Percentiles rank a stretch among this genome's conserved stretches.
Evolutionary conservation across 23 red algal genomes (phyloP).

Genomic region (Cyanidium caldarium): DNA sequence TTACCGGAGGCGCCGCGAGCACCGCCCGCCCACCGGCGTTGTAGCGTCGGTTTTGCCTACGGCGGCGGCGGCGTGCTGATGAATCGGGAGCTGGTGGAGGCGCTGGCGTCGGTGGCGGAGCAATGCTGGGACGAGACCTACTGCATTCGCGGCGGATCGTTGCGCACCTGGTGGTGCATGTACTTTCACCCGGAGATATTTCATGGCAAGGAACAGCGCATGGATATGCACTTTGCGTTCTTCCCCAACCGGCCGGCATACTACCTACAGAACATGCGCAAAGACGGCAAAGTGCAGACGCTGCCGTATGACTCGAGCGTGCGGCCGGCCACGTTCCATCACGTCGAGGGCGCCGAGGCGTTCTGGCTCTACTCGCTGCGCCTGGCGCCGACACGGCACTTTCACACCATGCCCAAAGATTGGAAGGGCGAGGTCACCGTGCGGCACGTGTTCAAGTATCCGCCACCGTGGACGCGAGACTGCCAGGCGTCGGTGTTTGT

Average conservation of each 20-base stretch:
- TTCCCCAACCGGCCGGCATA: background rate
- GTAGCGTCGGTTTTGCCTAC: slow-evolving; percentile 3
- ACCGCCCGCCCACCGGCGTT: background rate
- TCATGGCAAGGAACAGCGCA: background rate
- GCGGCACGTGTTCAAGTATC: background rate
- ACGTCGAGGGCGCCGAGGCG: background rate
- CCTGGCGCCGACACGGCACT: background rate
- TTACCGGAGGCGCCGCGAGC: background rate
- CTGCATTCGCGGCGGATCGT: slow-evolving; percentile 1
- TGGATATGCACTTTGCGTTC: slow-evolving; percentile 4
- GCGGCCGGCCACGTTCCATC: background rate
- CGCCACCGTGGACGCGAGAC: background rate
- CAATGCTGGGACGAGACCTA: slow-evolving; percentile 2
- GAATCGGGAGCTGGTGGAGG: background rate
- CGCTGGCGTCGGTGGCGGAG: background rate
- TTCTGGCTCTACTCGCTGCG: slow-evolving; percentile 5
- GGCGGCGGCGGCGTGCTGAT: slow-evolving; percentile 2
- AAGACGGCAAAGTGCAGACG: background rate
- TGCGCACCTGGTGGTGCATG: slow-evolving; percentile 9
- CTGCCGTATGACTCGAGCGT: background rate
- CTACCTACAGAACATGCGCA: background rate
- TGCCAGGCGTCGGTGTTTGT: no score
- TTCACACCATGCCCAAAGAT: background rate
- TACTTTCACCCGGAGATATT: slow-evolving; percentile 5
- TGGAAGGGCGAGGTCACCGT: background rate